Evolutionary conservation across 192 early-diverging fungal genomes (phyloP).

Genomic region (Backusella australiensis): DNA sequence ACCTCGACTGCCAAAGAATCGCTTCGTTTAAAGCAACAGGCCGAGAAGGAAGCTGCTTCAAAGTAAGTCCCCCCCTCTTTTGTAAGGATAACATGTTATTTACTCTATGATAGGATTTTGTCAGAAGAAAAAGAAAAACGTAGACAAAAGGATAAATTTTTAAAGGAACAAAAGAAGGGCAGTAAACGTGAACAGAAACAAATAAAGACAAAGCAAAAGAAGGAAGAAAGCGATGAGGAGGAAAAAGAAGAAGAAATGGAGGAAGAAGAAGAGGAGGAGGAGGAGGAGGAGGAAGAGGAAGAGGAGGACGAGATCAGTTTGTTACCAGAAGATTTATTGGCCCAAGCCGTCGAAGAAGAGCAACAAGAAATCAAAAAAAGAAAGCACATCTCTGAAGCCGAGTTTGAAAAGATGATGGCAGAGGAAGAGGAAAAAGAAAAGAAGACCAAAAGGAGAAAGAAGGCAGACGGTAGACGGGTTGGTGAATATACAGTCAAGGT

Average conservation of each 20-base stretch:
- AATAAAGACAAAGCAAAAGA: not conserved
- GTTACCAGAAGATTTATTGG: slow-evolving; percentile 22
- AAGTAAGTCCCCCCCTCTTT: slow-evolving; percentile 16
- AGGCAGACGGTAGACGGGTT: slow-evolving; percentile 12
- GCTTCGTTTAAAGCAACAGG: slow-evolving; percentile 9
- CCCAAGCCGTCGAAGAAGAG: slow-evolving; percentile 21
- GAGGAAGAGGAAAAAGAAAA: slow-evolving; percentile 14
- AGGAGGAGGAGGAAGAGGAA: not conserved
- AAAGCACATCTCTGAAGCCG: slow-evolving; percentile 29
- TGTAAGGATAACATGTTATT: not conserved
- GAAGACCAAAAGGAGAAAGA: slow-evolving; percentile 19
- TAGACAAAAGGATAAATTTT: slow-evolving; percentile 28
- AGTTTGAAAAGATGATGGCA: slow-evolving; percentile 31
- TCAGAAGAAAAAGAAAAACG: slow-evolving; percentile 34
- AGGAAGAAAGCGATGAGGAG: not conserved
- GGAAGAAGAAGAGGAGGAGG: slow-evolving; percentile 1
- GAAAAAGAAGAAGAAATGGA: not conserved
- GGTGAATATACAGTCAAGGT: slow-evolving; percentile 40
- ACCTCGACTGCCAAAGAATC: slow-evolving; percentile 13
- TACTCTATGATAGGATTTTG: not conserved
- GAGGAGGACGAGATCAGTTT: slow-evolving; percentile 1
- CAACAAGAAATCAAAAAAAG: slow-evolving; percentile 24
- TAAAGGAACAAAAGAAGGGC: slow-evolving; percentile 37
- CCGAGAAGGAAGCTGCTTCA: slow-evolving; percentile 23
- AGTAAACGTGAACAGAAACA: slow-evolving; percentile 22